Conservation (phyloP, 345 rosid species). For the Euphorbia peplus region DNA sequence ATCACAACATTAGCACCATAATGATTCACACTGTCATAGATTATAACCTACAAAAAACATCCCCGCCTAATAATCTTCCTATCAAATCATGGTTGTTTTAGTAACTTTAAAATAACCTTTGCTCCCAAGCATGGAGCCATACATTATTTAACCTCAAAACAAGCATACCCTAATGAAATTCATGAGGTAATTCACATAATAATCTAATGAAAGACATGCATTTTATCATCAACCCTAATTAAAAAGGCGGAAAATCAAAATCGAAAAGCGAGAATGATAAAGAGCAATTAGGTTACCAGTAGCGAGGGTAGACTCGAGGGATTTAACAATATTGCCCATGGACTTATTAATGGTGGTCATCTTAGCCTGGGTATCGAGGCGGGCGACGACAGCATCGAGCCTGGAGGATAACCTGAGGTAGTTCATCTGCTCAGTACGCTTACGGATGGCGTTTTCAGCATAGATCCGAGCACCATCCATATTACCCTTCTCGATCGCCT, state of each 20-base stretch:
- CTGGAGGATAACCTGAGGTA: conserved; percentile 89
- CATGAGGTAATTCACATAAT: neutral
- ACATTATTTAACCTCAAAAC: no score
- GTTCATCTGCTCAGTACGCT: conserved; percentile 97
- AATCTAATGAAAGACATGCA: neutral
- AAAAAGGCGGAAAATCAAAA: neutral
- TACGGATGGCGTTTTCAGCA: conserved; percentile 93
- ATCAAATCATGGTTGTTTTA: no score
- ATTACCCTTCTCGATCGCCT: conserved; percentile 97
- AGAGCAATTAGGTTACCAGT: conserved; percentile 47
- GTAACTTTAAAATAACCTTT: no score
- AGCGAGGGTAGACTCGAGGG: conserved; percentile 83
- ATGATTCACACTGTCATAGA: neutral
- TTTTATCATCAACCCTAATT: no score
- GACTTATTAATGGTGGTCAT: conserved; percentile 89
- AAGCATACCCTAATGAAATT: no score
- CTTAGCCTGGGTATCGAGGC: conserved; percentile 94
- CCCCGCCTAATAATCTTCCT: no score
- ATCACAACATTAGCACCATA: no score
- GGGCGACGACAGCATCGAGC: conserved; percentile 91
- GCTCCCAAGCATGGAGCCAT: no score
- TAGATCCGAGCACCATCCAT: conserved; percentile 99
- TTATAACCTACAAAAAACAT: neutral
- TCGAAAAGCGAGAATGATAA: neutral
- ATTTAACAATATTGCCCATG: conserved; percentile 82